Conservation (phyloP, 352 stramenopile species). For the Phytophthora pseudosyringae region DNA sequence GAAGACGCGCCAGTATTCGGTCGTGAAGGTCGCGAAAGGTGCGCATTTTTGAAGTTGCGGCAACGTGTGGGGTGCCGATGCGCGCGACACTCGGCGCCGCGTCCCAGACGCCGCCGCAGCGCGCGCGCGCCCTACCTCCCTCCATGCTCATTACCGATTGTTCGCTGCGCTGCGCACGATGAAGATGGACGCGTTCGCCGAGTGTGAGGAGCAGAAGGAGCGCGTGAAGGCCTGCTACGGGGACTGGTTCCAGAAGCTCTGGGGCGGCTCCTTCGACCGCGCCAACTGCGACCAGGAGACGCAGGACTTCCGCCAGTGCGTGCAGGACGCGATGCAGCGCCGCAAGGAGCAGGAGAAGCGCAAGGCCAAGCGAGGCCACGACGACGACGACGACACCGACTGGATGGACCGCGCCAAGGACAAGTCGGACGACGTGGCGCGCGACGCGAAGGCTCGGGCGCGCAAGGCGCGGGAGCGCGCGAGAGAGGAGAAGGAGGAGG, state of each 20-base stretch:
- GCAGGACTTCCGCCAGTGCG: constrained; percentile 74
- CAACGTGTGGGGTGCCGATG: constrained; percentile 18
- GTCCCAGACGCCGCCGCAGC: constrained; percentile 12
- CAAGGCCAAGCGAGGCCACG: constrained; percentile 12
- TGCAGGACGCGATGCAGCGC: constrained; percentile 63
- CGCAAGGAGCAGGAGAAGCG: constrained; percentile 37
- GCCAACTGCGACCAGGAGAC: constrained; percentile 76
- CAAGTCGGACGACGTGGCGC: constrained; percentile 36
- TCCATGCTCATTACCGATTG: constrained; percentile 33
- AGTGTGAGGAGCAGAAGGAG: constrained; percentile 82
- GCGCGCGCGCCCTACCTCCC: background rate
- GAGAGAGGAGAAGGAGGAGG: constrained; percentile 40
- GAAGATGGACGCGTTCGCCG: constrained; percentile 52
- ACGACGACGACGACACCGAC: constrained; percentile 31
- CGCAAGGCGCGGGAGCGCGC: constrained; percentile 36
- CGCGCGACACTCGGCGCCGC: constrained; percentile 25
- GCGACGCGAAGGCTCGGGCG: constrained; percentile 36
- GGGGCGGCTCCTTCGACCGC: constrained; percentile 66
- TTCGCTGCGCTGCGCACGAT: constrained; percentile 19
- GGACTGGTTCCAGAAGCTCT: constrained; percentile 84
- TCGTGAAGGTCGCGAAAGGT: constrained; percentile 14
- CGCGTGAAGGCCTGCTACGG: constrained; percentile 83
- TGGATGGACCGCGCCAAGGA: constrained; percentile 70
- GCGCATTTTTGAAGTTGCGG: constrained; percentile 2
- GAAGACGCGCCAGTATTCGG: background rate